Base-by-base conservation (phyloP, 2,329 filamentous ascomycete genomes). In the Botrytis aclada region DNA sequence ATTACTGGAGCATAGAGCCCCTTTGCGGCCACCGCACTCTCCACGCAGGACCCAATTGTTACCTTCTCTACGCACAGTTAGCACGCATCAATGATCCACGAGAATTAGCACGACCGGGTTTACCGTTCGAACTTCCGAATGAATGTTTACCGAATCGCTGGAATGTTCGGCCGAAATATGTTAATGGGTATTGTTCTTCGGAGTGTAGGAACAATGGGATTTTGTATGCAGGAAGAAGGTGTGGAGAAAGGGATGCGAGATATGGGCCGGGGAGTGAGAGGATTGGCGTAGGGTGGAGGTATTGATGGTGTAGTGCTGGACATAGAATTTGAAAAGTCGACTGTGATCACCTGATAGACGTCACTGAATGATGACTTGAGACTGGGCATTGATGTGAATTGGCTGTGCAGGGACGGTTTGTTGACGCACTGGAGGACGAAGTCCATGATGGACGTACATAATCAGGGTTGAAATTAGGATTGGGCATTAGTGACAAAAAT, bases 271-370 rank as follows among this genome's bases (percentile, higher is more conserved):
- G 78, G 16, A 75, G 71, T 61, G 75, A 79, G 72, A 79, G 79
- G 58, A 76, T 79, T 56, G 79, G 79, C 8, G 79, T 80, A 47
- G 79, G 79, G n/a, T 80, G 78, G 78, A 78, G 79, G 69, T 75
- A 73, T 70, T 77, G 51, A 74, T n/a, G 45, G 12, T 39, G 58
- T 4, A 16, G 10, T 56, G 10, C 16, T 41, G 20, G n/a, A 25
- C 25, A 45, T 34, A 16, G 41, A n/a, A 22, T 16, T 32, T 4
- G 37, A 39, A 18, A 29, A 18, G 22, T 69, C 60, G 22, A 58
- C 51, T 60, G 25, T 54, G 47, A n/a, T 54, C 25, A 54, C 47
- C 47, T n/a, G 2, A 25, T n/a, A n/a, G n/a, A n/a, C n/a, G n/a
- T n/a, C n/a, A n/a, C n/a, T 54, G 20, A 18, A 73, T 34, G 43